Evolutionary conservation across 495 filamentous ascomycete species (phyloP).

Genomic region (Penicillium atrosanguineum): DNA sequence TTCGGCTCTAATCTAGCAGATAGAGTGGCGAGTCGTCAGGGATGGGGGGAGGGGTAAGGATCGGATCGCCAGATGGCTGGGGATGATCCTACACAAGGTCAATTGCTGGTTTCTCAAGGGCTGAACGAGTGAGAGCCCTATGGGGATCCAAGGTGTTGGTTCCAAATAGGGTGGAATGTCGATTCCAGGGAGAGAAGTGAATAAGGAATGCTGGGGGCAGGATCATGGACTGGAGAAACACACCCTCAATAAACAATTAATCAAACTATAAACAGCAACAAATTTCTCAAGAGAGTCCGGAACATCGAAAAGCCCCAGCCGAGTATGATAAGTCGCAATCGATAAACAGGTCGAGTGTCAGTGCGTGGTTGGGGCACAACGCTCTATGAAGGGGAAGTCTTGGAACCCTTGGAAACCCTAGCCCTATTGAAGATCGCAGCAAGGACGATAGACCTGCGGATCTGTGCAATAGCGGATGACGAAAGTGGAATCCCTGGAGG

Average conservation of each 20-base stretch:
- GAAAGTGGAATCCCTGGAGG: conserved; percentile 12
- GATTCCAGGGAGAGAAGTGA: conserved; percentile 22
- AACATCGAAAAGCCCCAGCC: conserved; percentile 16
- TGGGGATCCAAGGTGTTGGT: conserved; percentile 10
- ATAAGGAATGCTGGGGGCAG: conserved; percentile 34
- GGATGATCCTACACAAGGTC: conserved; percentile 29
- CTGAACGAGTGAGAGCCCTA: conserved; percentile 9
- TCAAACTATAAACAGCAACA: conserved; percentile 31
- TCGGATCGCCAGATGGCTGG: conserved; percentile 26
- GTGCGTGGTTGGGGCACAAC: conserved; percentile 13
- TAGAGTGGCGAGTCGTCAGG: conserved; percentile 10
- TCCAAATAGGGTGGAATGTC: conserved; percentile 26
- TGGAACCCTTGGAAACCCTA: conserved; percentile 12
- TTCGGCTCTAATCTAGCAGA: conserved; percentile 17
- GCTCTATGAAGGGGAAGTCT: conserved; percentile 16
- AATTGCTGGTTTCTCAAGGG: conserved; percentile 22
- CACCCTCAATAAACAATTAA: conserved; percentile 14
- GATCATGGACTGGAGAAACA: conserved; percentile 9
- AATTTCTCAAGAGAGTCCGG: conserved; percentile 19
- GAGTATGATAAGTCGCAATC: conserved; percentile 23
- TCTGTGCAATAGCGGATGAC: conserved; percentile 18
- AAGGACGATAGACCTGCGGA: conserved; percentile 30
- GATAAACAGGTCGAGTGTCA: conserved; percentile 12
- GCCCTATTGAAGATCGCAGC: conserved; percentile 26
- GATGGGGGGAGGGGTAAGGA: conserved; percentile 14